A percentile compares a stretch with the other conserved stretches of the same genome.
Conservation (phyloP, 495 filamentous ascomycete species). For the Cetradonia linearis region DNA sequence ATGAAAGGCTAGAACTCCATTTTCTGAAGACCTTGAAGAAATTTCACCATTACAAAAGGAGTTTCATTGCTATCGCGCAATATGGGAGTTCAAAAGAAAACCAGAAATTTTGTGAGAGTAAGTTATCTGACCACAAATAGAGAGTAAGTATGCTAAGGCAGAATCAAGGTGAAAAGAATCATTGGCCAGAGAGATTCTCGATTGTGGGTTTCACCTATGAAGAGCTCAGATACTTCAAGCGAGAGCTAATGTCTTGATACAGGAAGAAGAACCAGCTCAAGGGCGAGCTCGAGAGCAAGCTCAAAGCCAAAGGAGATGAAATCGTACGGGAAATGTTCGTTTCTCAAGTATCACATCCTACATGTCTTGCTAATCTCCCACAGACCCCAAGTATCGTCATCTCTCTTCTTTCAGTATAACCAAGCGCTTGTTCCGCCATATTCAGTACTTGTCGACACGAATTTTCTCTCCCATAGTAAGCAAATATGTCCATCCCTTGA, state of each 20-base stretch:
- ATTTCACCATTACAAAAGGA: background rate
- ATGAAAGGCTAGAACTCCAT: background rate
- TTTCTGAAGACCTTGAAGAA: background rate
- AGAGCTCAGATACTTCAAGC: background rate
- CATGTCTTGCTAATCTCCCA: slow-evolving; percentile 3
- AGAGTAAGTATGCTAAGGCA: background rate
- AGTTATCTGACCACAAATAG: background rate
- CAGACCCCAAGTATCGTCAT: slow-evolving; percentile 54
- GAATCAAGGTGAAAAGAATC: slow-evolving; percentile 34
- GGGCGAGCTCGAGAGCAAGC: slow-evolving; percentile 41
- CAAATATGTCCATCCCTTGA: background rate
- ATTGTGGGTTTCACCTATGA: slow-evolving; percentile 26
- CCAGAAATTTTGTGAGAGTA: slow-evolving; percentile 38
- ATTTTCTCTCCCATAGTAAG: slow-evolving; percentile 72
- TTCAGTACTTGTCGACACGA: slow-evolving; percentile 59
- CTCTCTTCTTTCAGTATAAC: slow-evolving; percentile 93
- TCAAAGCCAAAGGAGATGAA: slow-evolving; percentile 42
- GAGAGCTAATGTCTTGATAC: slow-evolving; percentile 1
- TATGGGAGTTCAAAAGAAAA: slow-evolving; percentile 40
- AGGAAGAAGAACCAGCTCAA: slow-evolving; percentile 43
- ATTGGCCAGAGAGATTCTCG: slow-evolving; percentile 42
- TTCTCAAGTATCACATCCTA: background rate
- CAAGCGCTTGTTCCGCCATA: slow-evolving; percentile 85
- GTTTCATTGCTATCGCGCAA: background rate
- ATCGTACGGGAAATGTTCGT: slow-evolving; percentile 57